Conservation (phyloP, 2,329 filamentous ascomycete species). For the Lachnellula suecica region DNA sequence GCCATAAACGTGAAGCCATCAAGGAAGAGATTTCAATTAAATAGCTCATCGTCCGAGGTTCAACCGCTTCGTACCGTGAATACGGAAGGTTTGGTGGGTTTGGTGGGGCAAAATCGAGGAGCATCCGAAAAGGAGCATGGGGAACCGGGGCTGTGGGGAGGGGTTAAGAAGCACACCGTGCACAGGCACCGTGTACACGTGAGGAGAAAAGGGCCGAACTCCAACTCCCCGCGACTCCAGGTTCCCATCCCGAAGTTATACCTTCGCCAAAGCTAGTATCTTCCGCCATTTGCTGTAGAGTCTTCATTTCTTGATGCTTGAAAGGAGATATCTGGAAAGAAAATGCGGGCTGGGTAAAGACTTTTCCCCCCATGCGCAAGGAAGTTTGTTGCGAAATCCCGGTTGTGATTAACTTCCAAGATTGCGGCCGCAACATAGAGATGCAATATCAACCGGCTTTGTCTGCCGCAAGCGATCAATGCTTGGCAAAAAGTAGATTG, state of each 20-base stretch:
- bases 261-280: neutral
- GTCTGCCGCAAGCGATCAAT: no score
- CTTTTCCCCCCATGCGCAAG: no score
- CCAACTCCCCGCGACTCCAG: neutral
- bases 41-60: neutral
- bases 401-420: no score
- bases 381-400: no score
- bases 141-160: neutral
- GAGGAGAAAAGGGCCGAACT: conserved; percentile 8
- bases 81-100: no score
- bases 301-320: neutral
- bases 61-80: neutral
- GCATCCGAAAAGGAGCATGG: neutral
- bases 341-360: neutral
- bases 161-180: neutral
- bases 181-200: neutral
- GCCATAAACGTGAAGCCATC: neutral
- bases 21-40: neutral
- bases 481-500: no score
- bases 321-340: neutral
- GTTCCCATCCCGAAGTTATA: neutral
- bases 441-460: no score
- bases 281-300: neutral
- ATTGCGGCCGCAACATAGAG: no score
- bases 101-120: neutral